A percentile compares a stretch with the other conserved stretches of the same genome.
phyloP scores from a whole-genome alignment of 2,329 filamentous ascomycete genomes.

The Aaosphaeria arxii region DNA sequence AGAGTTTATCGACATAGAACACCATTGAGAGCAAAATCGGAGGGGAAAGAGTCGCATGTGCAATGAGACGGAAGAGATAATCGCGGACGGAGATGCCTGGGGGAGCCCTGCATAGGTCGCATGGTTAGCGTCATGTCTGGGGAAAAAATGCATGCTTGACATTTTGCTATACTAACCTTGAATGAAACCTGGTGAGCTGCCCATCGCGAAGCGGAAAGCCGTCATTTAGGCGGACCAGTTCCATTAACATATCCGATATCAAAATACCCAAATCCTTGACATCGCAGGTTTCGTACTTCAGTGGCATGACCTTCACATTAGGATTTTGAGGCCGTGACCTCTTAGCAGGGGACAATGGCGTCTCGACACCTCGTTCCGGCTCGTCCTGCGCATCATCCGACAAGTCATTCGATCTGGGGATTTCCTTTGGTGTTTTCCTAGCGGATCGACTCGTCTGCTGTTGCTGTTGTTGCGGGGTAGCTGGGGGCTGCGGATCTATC shows the following conservation, averaged over 20 bases:
- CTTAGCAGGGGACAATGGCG: conserved; percentile 27
- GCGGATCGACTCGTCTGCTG: conserved; percentile 7
- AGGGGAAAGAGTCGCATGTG: conserved; percentile 88
- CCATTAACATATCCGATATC: conserved; percentile 92
- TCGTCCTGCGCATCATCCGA: conserved; percentile 11
- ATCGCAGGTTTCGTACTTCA: conserved; percentile 76
- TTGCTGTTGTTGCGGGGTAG: conserved; percentile 13
- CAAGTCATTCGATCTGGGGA: conserved; percentile 8
- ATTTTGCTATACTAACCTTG: conserved; percentile 56
- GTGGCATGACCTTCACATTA: conserved; percentile 60
- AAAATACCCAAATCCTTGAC: conserved; percentile 85
- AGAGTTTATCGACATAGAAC: conserved; percentile 95
- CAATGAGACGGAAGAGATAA: conserved; percentile 87
- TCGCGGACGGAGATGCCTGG: conserved; percentile 93
- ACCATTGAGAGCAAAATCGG: conserved; percentile 98
- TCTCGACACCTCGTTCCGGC: conserved; percentile 12
- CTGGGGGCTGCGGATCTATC: conserved; percentile 27
- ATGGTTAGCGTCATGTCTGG: not conserved
- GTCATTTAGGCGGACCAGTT: conserved; percentile 92
- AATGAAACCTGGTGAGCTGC: conserved; percentile 91
- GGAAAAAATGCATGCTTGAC: not conserved
- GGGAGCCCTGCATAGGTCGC: conserved; percentile 52
- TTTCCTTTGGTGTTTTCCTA: conserved; percentile 7
- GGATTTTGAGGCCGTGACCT: conserved; percentile 36
- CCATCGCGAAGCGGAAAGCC: conserved; percentile 79